A percentile compares a stretch with the other conserved stretches of the same genome.
Conservation (phyloP, 2,329 filamentous ascomycete genomes). For the Hymenoscyphus occultus region DNA sequence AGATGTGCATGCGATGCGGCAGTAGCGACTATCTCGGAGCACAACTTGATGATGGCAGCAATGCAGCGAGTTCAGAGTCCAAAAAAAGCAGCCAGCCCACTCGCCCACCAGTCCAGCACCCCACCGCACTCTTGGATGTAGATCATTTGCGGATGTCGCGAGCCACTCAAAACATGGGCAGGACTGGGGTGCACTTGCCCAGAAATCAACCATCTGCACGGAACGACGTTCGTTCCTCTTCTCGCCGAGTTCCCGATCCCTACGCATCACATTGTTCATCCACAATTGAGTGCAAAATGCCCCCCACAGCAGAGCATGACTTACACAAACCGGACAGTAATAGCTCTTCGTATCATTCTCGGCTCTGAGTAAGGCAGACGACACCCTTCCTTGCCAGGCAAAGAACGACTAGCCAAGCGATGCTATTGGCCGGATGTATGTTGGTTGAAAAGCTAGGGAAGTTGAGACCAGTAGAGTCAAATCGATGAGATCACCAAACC, state of each 20-base stretch:
- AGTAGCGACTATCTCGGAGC: neutral
- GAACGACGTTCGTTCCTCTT: neutral
- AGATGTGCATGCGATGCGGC: neutral
- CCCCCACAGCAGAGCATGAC: neutral
- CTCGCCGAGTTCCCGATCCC: neutral
- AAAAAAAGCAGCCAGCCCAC: neutral
- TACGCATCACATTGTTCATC: neutral
- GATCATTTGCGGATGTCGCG: neutral
- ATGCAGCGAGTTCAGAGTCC: no score
- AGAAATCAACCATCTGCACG: neutral
- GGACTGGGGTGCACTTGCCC: neutral
- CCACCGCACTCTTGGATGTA: neutral
- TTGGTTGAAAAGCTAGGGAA: no score
- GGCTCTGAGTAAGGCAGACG: neutral
- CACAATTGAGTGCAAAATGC: neutral
- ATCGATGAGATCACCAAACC: no score
- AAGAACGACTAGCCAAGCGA: no score
- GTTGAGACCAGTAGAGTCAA: no score
- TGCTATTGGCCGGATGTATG: no score
- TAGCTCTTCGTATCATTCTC: conserved; percentile 4
- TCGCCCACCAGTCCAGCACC: neutral
- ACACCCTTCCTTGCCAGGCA: no score
- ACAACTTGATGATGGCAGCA: neutral
- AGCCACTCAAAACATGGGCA: neutral
- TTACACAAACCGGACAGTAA: neutral